Evolutionary conservation across 176 grass and related monocot genomes (phyloP), one percentile per base, ranked within the genome.

Genomic region (Aechmea fasciata): DNA sequence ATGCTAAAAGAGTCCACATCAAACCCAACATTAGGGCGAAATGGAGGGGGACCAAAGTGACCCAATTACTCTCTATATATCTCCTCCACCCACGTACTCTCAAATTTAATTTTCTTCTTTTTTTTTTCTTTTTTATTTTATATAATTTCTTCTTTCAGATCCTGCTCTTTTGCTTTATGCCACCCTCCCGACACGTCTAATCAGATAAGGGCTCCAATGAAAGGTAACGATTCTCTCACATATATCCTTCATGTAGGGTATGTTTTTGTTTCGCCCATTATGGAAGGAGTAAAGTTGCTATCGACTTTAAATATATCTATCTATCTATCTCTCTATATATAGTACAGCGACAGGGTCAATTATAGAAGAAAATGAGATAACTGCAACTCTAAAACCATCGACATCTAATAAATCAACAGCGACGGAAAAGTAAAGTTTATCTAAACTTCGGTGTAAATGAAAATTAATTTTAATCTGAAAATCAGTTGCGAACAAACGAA

Each of bases 1-100:
- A 87, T 90, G 80, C 87, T 81, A 71, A 78, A 82, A 63, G 48
- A 2, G 87, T 96, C 87, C 52, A 90, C 82, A 87, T 90, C 87
- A 96, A 87, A 90, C 78, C 87, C 84, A 80, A 85, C 87, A 84
- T 78, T 82, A 67, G 65, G 70, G 69, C 73, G 78, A 81, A 75
- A 87, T 87, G 73, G 73, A 47, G 59, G 75, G 75, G 5, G 23
- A 74, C 75, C 11, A 14, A 69, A 67, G 55, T 61, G 17, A 61
- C 55, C 55, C 55, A 61, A 61, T 9, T n/a, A 7, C 55, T 61
- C 53, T 9, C 55, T 7, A 41, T n/a, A n/a, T n/a, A n/a, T 41
- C 55, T 18, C 20, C 15, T 22, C 55, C 55, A 61, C 55, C 55
- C 55, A 61, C 4, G 1, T 22, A 61, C 55, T 18, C 55, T 41